Evolutionary conservation across 176 grass and related monocot genomes (phyloP).

Genomic region (Lolium perenne): DNA sequence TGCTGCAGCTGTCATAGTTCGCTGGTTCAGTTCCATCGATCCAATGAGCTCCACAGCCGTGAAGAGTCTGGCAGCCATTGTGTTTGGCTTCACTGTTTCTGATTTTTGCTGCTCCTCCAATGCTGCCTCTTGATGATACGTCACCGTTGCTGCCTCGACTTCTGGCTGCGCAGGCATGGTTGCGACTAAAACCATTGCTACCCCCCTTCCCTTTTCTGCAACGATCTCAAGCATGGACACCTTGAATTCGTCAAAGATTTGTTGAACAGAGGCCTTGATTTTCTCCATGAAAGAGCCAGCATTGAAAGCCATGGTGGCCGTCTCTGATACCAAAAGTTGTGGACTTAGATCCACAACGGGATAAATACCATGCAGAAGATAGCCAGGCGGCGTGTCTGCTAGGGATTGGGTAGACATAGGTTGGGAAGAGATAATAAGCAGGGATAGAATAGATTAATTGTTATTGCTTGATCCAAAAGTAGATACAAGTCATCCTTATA

Average conservation of each 20-base stretch:
- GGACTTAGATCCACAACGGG: no score
- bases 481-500: no score
- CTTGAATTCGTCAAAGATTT: no score
- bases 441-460: background rate
- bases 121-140: background rate
- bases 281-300: background rate
- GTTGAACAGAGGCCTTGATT: no score
- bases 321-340: no score
- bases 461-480: no score
- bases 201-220: background rate
- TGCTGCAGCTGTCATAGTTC: background rate
- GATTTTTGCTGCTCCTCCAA: background rate
- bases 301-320: no score
- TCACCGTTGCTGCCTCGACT: background rate
- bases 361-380: no score
- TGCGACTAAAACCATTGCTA: background rate
- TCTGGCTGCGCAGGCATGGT: background rate
- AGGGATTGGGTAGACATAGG: no score
- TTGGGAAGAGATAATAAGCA: background rate
- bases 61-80: background rate
- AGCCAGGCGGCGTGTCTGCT: no score
- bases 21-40: background rate
- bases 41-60: background rate
- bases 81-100: background rate
- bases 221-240: no score